These are phyloP conservation scores for Vigna unguiculata DNA, from an alignment of 306 rosid species.

Conservation along the genomic window DNA sequence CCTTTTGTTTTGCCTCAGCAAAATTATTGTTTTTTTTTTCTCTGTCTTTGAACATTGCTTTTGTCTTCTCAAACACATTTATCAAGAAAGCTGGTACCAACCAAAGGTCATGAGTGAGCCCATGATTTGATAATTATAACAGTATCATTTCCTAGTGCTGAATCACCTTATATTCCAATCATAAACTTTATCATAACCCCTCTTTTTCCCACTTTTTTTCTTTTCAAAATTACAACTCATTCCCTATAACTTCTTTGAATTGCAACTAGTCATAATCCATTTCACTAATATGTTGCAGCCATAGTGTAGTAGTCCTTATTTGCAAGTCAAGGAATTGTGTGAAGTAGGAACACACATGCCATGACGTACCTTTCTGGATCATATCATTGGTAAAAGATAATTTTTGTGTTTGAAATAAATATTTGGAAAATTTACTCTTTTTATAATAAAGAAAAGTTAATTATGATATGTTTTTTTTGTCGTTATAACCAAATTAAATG, in stretches of 20 bases:
- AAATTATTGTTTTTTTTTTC: slow-evolving; percentile 45
- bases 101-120: slow-evolving; percentile 48
- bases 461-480: not conserved
- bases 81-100: slow-evolving; percentile 68
- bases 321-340: slow-evolving; percentile 18
- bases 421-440: not conserved
- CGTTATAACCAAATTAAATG: not conserved
- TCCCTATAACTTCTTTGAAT: not conserved
- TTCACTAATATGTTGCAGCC: slow-evolving; percentile 15
- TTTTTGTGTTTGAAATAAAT: not conserved
- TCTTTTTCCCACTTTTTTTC: not conserved
- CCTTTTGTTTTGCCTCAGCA: slow-evolving; percentile 54
- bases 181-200: slow-evolving; percentile 23
- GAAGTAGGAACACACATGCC: slow-evolving; percentile 23
- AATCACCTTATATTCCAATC: slow-evolving; percentile 44
- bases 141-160: slow-evolving; percentile 44
- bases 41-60: slow-evolving; percentile 63
- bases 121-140: slow-evolving; percentile 55
- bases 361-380: no score
- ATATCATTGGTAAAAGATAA: not conserved
- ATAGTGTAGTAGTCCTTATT: not conserved
- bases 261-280: slow-evolving; percentile 2
- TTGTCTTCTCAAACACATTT: slow-evolving; percentile 73
- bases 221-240: not conserved
- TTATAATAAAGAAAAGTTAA: not conserved